These are phyloP conservation scores for Letharia columbiana DNA, from an alignment of 495 filamentous ascomycete species.

Conservation along the genomic window DNA sequence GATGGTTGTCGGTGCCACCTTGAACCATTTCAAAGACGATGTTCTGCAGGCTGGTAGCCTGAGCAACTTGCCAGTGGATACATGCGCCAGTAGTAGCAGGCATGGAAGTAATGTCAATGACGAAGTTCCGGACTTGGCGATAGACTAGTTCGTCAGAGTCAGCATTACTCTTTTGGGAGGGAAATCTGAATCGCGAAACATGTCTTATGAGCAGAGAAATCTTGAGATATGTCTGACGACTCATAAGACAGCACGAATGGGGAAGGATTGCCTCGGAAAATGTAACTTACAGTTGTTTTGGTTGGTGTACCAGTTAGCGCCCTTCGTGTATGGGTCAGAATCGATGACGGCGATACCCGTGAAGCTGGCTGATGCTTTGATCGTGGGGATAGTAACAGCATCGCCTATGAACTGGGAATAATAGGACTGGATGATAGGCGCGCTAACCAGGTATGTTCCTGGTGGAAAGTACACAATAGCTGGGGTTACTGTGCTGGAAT, in stretches of 20 bases:
- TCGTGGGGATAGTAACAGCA: constrained; percentile 54
- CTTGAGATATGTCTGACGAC: no score
- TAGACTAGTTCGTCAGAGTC: constrained; percentile 43
- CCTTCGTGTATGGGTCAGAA: constrained; percentile 66
- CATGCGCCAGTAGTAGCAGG: constrained; percentile 57
- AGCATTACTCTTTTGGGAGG: no score
- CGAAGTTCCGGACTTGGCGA: constrained; percentile 89
- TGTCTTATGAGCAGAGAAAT: no score
- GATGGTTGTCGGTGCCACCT: constrained; percentile 59
- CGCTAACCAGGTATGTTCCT: constrained; percentile 64
- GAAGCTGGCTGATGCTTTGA: constrained; percentile 69
- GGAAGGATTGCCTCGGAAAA: no score
- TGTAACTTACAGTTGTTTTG: constrained; percentile 68
- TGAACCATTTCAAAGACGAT: constrained; percentile 81
- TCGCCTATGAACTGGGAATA: constrained; percentile 80
- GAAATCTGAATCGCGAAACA: no score
- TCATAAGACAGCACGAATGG: no score
- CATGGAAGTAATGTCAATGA: constrained; percentile 74
- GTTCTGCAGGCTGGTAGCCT: constrained; percentile 88
- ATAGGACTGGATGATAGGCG: constrained; percentile 63
- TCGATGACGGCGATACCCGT: constrained; percentile 85
- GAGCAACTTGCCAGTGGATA: constrained; percentile 97
- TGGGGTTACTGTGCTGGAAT: constrained; percentile 69
- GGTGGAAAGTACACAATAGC: constrained; percentile 75
- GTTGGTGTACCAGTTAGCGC: constrained; percentile 76